phyloP scores from a whole-genome alignment of 2,329 filamentous ascomycete species.

The Calonectria ilicicola region DNA sequence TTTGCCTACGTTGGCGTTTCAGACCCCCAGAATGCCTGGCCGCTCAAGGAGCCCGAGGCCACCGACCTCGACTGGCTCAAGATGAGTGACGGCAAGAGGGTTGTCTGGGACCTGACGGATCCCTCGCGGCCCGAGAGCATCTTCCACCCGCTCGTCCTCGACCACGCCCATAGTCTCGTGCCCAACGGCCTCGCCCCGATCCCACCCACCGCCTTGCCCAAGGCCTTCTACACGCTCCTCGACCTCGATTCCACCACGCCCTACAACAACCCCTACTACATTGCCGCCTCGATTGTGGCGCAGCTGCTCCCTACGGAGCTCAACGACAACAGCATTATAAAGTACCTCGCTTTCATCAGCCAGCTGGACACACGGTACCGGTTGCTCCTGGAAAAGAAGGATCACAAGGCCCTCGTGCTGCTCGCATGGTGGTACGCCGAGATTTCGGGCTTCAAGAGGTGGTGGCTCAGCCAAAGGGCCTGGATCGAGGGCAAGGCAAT shows the following conservation, averaged over 20 bases:
- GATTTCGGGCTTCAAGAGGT: constrained; percentile 52
- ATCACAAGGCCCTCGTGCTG: constrained; percentile 65
- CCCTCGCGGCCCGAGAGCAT: constrained; percentile 60
- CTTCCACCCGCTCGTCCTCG: constrained; percentile 50
- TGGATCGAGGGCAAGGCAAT: constrained; percentile 63
- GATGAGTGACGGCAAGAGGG: constrained; percentile 67
- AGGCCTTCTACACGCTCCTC: constrained; percentile 46
- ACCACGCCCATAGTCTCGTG: constrained; percentile 1
- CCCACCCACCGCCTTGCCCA: constrained; percentile 43
- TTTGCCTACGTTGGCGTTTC: constrained; percentile 58
- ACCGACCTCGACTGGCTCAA: constrained; percentile 69
- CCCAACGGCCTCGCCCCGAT: constrained; percentile 30
- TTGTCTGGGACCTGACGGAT: constrained; percentile 64
- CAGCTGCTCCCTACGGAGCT: constrained; percentile 50
- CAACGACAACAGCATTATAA: constrained; percentile 54
- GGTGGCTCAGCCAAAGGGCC: constrained; percentile 62
- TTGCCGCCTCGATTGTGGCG: constrained; percentile 50
- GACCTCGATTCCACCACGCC: constrained; percentile 31
- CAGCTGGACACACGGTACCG: constrained; percentile 58
- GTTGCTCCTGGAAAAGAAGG: constrained; percentile 60
- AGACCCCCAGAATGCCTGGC: constrained; percentile 64
- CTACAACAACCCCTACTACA: constrained; percentile 48
- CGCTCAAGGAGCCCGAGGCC: constrained; percentile 56
- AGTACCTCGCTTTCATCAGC: constrained; percentile 61
- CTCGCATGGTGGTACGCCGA: constrained; percentile 69